Conservation (phyloP, 2,329 filamentous ascomycete genomes). For the Cladosporium austrohemisphaericum region DNA sequence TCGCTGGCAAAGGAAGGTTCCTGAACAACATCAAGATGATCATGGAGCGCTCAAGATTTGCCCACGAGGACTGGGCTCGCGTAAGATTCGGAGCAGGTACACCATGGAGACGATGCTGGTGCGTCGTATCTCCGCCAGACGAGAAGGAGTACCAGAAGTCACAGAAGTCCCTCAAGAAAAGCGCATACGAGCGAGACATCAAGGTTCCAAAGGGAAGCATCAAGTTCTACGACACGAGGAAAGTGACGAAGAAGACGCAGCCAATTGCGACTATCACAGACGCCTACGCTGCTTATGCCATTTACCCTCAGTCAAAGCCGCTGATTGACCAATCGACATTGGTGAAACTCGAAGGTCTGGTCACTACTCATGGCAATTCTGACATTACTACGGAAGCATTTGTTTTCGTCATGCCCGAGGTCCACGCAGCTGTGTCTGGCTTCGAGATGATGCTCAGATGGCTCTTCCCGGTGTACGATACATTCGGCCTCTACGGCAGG, state of each 20-base stretch:
- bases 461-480: slow-evolving; percentile 90
- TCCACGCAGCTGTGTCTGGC: slow-evolving; percentile 83
- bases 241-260: slow-evolving; percentile 84
- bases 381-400: slow-evolving; percentile 83
- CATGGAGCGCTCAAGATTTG: slow-evolving; percentile 73
- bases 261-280: slow-evolving; percentile 91
- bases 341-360: slow-evolving; percentile 86
- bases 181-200: slow-evolving; percentile 68
- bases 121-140: slow-evolving; percentile 85
- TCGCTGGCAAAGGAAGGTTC: slow-evolving; percentile 86
- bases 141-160: slow-evolving; percentile 86
- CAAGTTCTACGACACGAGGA: slow-evolving; percentile 88
- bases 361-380: slow-evolving; percentile 78
- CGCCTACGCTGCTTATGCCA: slow-evolving; percentile 87
- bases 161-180: slow-evolving; percentile 80
- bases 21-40: slow-evolving; percentile 89
- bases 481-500: slow-evolving; percentile 85
- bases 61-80: slow-evolving; percentile 87
- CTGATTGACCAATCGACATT: slow-evolving; percentile 92
- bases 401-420: slow-evolving; percentile 96
- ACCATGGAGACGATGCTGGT: slow-evolving; percentile 96
- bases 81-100: slow-evolving; percentile 94
- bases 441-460: slow-evolving; percentile 95
- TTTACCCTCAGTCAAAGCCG: slow-evolving; percentile 92
- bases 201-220: slow-evolving; percentile 78